A percentile compares a stretch with the other conserved stretches of the same genome.
phyloP scores from a whole-genome alignment of 441 rosid species.

The Francoa sonchifolia region DNA sequence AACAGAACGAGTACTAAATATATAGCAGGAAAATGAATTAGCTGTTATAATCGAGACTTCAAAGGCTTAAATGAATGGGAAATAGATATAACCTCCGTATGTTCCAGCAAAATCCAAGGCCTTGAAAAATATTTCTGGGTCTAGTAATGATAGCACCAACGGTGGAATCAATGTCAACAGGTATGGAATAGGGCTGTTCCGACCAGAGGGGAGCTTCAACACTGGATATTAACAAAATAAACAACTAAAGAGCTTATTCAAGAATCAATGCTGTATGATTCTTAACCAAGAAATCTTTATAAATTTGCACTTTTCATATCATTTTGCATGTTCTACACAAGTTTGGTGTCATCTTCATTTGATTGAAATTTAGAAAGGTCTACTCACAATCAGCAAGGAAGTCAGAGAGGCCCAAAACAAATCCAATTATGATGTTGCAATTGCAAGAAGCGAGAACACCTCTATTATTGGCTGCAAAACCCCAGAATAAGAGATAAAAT shows the following conservation, averaged over 20 bases:
- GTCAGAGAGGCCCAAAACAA: slow-evolving; percentile 77
- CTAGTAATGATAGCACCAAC: slow-evolving; percentile 47
- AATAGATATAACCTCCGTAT: slow-evolving; percentile 50
- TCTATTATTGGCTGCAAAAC: slow-evolving; percentile 67
- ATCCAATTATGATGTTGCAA: slow-evolving; percentile 87
- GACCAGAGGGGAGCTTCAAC: slow-evolving; percentile 47
- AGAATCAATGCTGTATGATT: too few species aligned
- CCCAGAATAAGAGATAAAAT: slow-evolving; percentile 6
- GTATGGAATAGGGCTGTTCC: slow-evolving; percentile 55
- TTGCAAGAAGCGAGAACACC: slow-evolving; percentile 76
- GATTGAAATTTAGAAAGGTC: background rate
- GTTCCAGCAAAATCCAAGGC: slow-evolving; percentile 94
- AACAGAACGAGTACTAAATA: slow-evolving; percentile 55
- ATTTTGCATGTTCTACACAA: too few species aligned
- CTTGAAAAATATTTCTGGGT: slow-evolving; percentile 87
- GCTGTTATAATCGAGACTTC: too few species aligned
- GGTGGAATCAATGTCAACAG: slow-evolving; percentile 76
- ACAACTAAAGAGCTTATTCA: background rate
- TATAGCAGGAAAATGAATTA: slow-evolving; percentile 7
- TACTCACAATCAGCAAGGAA: slow-evolving; percentile 84
- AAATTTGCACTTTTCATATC: too few species aligned
- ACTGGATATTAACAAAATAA: slow-evolving; percentile 28
- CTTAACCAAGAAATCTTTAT: too few species aligned
- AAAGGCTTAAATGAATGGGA: background rate
- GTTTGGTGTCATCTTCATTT: background rate